Base-by-base conservation (phyloP, 164 flowering plant genomes). In the Annona cherimola region DNA sequence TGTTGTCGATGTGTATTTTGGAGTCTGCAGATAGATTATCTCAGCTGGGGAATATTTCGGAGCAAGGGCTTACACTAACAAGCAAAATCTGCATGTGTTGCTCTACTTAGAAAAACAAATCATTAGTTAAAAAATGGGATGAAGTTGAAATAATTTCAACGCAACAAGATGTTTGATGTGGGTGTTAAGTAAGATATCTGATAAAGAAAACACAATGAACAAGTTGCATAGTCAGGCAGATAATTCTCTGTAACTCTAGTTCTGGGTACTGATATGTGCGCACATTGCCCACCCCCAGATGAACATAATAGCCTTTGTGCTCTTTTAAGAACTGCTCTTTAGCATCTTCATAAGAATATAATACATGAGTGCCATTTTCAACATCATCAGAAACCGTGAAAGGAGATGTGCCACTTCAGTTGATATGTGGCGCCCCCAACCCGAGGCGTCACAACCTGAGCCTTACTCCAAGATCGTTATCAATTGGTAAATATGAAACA, bases 161-260 rank as follows among this genome's bases (percentile, higher is more conserved):
- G 35, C 35, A 26, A 26, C 1, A 26, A 26, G 35, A 26, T 26
- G 35, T 26, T 26, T 26, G 1, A 26, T 26, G 35, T 26, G 35
- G 35, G 35, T 26, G 35, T 26, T 26, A 26, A 26, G 39, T 20
- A 16, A n/a, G 14, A 41, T 41, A 69, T 63, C 71, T 69, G 71
- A 57, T 39, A 69, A 19, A 18, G 63, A 14, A 63, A 69, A 39
- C 57, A 69, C 18, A 69, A 42, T 20, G 71, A 63, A 41, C 63
- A 42, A 50, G 71, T 69, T 69, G 71, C 71, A 69, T 57, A 57
- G 62, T 69, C 44, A 69, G 40, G 40, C 54, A 69, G n/a, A 69
- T 63, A 39, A 57, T 44, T 40, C 61, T 41, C 7, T 69, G 50
- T 46, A 69, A 55, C 19, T 41, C 63, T 35, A 69, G 71, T 63